Percentiles rank a stretch among this genome's conserved stretches.
phyloP scores from a whole-genome alignment of 176 grass and related monocot species.

The Juncus inflexus region DNA sequence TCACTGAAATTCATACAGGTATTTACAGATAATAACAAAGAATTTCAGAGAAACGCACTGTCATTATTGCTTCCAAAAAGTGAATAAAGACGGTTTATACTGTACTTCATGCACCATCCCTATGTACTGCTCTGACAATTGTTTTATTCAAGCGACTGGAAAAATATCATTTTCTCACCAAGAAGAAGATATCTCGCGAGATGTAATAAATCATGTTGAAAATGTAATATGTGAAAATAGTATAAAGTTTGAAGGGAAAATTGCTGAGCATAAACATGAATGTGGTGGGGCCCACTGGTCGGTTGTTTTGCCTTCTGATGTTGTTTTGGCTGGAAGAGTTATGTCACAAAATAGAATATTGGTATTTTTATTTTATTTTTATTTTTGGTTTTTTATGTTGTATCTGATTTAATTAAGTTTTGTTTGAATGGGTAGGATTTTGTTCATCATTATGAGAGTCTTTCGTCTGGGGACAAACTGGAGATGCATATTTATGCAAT shows the following conservation, averaged over 20 bases:
- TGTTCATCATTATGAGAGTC: conserved; percentile 67
- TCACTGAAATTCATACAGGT: conserved; percentile 21
- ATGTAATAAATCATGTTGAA: conserved; percentile 39
- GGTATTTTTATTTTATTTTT: conserved; percentile 18
- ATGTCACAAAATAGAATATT: conserved; percentile 46
- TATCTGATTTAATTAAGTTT: conserved; percentile 1
- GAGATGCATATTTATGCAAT: conserved; percentile 69
- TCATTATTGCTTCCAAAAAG: conserved; percentile 76
- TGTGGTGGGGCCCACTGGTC: conserved; percentile 88
- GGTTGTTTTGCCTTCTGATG: conserved; percentile 78
- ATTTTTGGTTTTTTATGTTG: neutral
- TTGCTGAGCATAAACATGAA: conserved; percentile 85
- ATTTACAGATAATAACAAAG: conserved; percentile 78
- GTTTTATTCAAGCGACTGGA: conserved; percentile 47
- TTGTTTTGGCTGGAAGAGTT: conserved; percentile 86
- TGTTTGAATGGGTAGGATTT: conserved; percentile 56
- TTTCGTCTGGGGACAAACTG: conserved; percentile 54
- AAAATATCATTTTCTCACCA: conserved; percentile 27
- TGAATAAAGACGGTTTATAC: conserved; percentile 55
- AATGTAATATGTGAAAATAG: conserved; percentile 32
- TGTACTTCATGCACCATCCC: conserved; percentile 78
- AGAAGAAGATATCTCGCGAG: conserved; percentile 19
- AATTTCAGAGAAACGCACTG: conserved; percentile 65
- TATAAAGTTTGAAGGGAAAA: conserved; percentile 22
- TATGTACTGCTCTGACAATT: conserved; percentile 79